A percentile compares a stretch with the other conserved stretches of the same genome.
phyloP scores from a whole-genome alignment of 805 yeast species.

The Allodekkera sacchari region DNA sequence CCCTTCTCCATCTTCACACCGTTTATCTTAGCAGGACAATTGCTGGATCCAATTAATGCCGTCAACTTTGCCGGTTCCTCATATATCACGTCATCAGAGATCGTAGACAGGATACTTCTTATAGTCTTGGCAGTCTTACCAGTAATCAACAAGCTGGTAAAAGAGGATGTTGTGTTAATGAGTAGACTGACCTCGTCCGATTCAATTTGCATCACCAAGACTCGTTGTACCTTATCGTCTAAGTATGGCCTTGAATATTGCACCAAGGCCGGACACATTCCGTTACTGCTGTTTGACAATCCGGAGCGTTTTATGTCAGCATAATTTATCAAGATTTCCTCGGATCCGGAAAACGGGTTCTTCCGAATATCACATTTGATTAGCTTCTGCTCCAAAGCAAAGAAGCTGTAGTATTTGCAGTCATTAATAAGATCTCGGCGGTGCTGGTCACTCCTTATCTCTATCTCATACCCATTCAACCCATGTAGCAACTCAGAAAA shows the following conservation, averaged over 20 bases:
- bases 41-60: slow-evolving; percentile 11
- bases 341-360: slow-evolving; percentile 42
- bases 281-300: slow-evolving; percentile 10
- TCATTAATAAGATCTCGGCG: slow-evolving; percentile 55
- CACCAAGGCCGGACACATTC: slow-evolving; percentile 13
- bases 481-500: slow-evolving; percentile 49
- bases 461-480: slow-evolving; percentile 45
- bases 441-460: slow-evolving; percentile 43
- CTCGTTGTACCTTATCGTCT: slow-evolving; percentile 28
- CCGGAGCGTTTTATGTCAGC: slow-evolving; percentile 38
- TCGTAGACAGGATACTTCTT: slow-evolving; percentile 10
- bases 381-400: slow-evolving; percentile 64
- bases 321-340: slow-evolving; percentile 51
- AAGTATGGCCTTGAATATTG: slow-evolving; percentile 39
- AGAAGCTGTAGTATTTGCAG: slow-evolving; percentile 68
- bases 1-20: slow-evolving; percentile 19
- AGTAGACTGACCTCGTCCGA: slow-evolving; percentile 23
- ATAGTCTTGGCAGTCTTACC: slow-evolving; percentile 21
- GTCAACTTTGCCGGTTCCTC: slow-evolving; percentile 14
- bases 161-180: slow-evolving; percentile 24
- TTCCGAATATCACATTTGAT: slow-evolving; percentile 39
- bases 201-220: slow-evolving; percentile 35
- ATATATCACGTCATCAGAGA: slow-evolving; percentile 19
- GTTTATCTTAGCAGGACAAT: slow-evolving; percentile 18
- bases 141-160: slow-evolving; percentile 13